A percentile compares a stretch with the other conserved stretches of the same genome.
These are phyloP conservation scores for Pyrrhoderma noxium DNA, from an alignment of 1,284 basidiomycete species.

Conservation along the genomic window DNA sequence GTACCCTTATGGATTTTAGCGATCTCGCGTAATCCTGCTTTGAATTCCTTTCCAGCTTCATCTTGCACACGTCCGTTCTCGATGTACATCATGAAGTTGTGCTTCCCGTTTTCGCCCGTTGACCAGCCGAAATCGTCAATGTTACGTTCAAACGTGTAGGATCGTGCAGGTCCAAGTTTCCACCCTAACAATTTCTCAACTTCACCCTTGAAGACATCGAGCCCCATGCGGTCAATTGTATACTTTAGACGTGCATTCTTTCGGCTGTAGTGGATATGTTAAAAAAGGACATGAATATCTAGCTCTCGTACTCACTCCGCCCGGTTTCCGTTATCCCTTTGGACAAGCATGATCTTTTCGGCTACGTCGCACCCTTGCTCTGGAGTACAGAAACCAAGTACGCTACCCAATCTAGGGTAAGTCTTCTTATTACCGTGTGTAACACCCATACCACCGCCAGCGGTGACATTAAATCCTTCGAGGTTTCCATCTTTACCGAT, in stretches of 20 bases:
- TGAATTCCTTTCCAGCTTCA: constrained; percentile 86
- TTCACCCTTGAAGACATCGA: constrained; percentile 80
- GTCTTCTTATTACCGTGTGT: constrained; percentile 99
- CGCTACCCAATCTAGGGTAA: constrained; percentile 83
- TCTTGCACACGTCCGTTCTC: constrained; percentile 98
- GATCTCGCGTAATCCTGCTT: constrained; percentile 88
- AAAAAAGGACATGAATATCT: not conserved
- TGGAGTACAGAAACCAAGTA: constrained; percentile 89
- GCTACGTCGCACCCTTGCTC: constrained; percentile 86
- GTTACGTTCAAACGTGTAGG: constrained; percentile 85
- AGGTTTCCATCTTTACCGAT: constrained; percentile 67
- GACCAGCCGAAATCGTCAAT: constrained; percentile 94
- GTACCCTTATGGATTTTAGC: constrained; percentile 90
- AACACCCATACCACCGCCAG: constrained; percentile 98
- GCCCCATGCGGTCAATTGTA: constrained; percentile 92
- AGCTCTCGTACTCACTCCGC: constrained; percentile 53
- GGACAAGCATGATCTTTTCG: constrained; percentile 90
- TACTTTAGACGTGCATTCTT: constrained; percentile 93
- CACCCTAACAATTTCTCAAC: constrained; percentile 90
- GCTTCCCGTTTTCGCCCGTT: constrained; percentile 79
- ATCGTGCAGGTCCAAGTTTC: constrained; percentile 62
- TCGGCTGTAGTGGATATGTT: constrained; percentile 29
- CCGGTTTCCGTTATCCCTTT: constrained; percentile 95
- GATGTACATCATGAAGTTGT: constrained; percentile 93
- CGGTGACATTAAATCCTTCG: constrained; percentile 83